These are phyloP conservation scores for Lentinula detonsa DNA, from an alignment of 768 basidiomycete species.

Conservation along the genomic window DNA sequence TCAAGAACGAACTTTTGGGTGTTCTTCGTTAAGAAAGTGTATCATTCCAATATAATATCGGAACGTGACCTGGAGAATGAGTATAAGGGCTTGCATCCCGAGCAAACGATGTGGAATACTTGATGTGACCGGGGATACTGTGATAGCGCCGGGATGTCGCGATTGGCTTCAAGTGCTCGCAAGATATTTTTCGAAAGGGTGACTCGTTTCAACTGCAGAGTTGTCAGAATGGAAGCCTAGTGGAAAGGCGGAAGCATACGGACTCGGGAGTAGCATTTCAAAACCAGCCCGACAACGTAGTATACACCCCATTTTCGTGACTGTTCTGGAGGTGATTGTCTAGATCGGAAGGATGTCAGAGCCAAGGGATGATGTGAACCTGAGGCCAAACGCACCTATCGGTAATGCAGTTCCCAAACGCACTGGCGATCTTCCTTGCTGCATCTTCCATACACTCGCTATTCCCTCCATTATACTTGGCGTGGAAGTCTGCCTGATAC, in stretches of 20 bases:
- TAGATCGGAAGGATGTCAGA: constrained; percentile 15
- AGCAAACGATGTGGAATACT: constrained; percentile 30
- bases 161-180: constrained; percentile 79
- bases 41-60: constrained; percentile 94
- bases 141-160: constrained; percentile 74
- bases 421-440: constrained; percentile 81
- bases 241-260: constrained; percentile 23
- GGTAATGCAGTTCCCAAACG: constrained; percentile 83
- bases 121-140: constrained; percentile 83
- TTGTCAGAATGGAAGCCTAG: neutral
- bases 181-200: constrained; percentile 90
- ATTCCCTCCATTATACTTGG: constrained; percentile 47
- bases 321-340: constrained; percentile 63
- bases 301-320: constrained; percentile 91
- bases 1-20: constrained; percentile 52
- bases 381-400: constrained; percentile 38
- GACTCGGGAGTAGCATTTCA: constrained; percentile 94
- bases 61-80: constrained; percentile 70
- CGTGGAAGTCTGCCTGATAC: constrained; percentile 55
- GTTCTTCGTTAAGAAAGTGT: constrained; percentile 90
- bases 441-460: constrained; percentile 80
- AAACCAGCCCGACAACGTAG: constrained; percentile 81
- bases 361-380: neutral
- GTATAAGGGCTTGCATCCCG: constrained; percentile 12
- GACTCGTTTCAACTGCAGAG: constrained; percentile 75